Conservation (phyloP, 2,329 filamentous ascomycete species). For the Blastomyces gilchristii region DNA sequence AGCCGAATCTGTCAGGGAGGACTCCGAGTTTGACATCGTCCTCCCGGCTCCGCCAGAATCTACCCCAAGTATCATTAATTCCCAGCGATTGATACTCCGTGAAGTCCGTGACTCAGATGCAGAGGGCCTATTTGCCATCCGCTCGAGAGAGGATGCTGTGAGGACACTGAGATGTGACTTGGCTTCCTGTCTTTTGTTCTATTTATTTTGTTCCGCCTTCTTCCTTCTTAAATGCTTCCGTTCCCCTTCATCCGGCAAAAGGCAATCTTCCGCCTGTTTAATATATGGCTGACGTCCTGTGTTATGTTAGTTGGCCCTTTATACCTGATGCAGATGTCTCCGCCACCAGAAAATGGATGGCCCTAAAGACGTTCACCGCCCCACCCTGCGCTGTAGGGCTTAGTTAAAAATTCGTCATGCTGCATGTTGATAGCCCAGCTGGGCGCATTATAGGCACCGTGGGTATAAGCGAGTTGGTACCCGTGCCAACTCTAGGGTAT, state of each 20-base stretch:
- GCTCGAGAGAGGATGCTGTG: not conserved
- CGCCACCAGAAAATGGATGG: conserved; percentile 8
- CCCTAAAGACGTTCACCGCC: conserved; percentile 8
- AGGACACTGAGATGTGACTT: not conserved
- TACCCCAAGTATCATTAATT: not conserved
- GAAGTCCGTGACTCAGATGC: not conserved
- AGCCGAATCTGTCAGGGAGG: not conserved
- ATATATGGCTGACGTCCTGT: not conserved
- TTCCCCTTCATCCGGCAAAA: not conserved
- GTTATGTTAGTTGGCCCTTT: not conserved
- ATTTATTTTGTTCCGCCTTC: not conserved
- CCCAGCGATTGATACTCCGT: not conserved
- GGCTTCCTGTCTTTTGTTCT: not conserved
- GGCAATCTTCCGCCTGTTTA: not conserved
- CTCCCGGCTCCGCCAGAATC: not conserved
- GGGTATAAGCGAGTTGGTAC: conserved; percentile 12
- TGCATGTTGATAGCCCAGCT: conserved; percentile 7
- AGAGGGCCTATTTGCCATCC: conserved; percentile 3
- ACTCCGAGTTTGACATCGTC: not conserved
- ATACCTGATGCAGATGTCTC: conserved; percentile 1
- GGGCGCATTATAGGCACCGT: conserved; percentile 11
- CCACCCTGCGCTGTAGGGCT: conserved; percentile 8
- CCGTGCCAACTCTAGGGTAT: conserved; percentile 14
- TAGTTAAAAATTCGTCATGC: conserved; percentile 10
- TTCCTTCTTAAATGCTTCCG: not conserved